Percentiles rank a stretch among this genome's conserved stretches.
Conservation (phyloP, 495 filamentous ascomycete genomes). For the Trichoderma orchidacearum region DNA sequence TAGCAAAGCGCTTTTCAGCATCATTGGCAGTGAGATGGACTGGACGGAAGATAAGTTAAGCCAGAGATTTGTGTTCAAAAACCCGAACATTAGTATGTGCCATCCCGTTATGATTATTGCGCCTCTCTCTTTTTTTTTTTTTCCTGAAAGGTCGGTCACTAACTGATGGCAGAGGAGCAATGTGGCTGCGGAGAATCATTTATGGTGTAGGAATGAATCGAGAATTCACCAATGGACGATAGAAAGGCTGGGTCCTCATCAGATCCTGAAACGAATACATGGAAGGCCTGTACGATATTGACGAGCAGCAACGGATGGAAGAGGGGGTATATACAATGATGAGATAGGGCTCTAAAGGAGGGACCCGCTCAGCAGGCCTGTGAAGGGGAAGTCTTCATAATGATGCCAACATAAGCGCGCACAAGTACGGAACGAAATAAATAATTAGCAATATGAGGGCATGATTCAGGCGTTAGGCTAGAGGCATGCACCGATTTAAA, state of each 20-base stretch:
- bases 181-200: slow-evolving; percentile 97
- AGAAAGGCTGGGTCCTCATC: neutral
- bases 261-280: neutral
- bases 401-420: neutral
- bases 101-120: neutral
- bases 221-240: neutral
- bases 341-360: neutral
- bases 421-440: neutral
- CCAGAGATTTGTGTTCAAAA: slow-evolving; percentile 81
- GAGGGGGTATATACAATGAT: no score
- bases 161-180: slow-evolving; percentile 58
- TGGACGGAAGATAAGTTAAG: slow-evolving; percentile 94
- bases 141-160: neutral
- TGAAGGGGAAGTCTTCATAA: neutral
- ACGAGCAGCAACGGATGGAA: neutral
- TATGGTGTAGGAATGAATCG: slow-evolving; percentile 46
- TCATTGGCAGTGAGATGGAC: slow-evolving; percentile 98
- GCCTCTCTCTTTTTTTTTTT: neutral
- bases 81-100: slow-evolving; percentile 93
- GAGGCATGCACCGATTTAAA: neutral
- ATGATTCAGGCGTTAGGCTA: neutral
- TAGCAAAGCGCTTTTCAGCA: slow-evolving; percentile 91
- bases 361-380: neutral
- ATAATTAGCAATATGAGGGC: neutral
- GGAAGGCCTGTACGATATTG: neutral